Base-by-base conservation (phyloP, 352 stramenopile species). In the Thraustotheca clavata region DNA sequence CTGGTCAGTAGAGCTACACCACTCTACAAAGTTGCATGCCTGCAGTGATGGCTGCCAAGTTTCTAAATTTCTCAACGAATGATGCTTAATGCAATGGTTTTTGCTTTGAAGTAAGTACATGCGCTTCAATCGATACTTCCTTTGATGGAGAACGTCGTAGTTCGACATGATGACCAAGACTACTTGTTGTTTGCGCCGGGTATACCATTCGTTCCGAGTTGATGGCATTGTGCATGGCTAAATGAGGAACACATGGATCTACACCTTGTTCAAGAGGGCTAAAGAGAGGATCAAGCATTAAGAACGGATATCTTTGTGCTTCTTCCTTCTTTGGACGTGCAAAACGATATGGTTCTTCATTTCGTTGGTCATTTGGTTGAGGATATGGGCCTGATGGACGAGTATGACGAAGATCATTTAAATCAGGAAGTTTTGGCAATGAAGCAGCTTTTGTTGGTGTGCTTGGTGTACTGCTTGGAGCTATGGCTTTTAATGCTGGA, bases 211-310 rank as follows among this genome's bases (percentile, higher is more conserved):
- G 31, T 39, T 20, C 6, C n/a, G 11, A 9, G n/a, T 12, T 14
- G 20, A 39, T 36, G 24, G 52, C 22, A 20, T 63, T 52, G 6
- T 29, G 12, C 14, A 40, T 8, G 12, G 36, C 20, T 18, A 38
- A 46, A 31, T 33, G 18, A 18, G 55, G 55, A 40, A 55, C 47
- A 46, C 57, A 47, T 20, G 57, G 57, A 22, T 65, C 57, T 27
- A 65, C 57, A 31, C 57, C 57, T 16, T 33, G 16, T 8, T 65
- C 57, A 5, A 65, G 7, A 16, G 57, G 41, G 6, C 57, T 46
- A 55, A 65, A 65, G 38, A 65, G 14, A 8, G 57, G 57, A 46
- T 65, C 57, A 46, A 65, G 57, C 57, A 65, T 26, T 46, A 65
- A 39, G 20, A 65, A 43, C 1, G 57, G 57, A 46, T 55, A 65